A percentile compares a stretch with the other conserved stretches of the same genome.
These are phyloP conservation scores for Phytophthora crassamura DNA, from an alignment of 352 stramenopile species.

Conservation along the genomic window DNA sequence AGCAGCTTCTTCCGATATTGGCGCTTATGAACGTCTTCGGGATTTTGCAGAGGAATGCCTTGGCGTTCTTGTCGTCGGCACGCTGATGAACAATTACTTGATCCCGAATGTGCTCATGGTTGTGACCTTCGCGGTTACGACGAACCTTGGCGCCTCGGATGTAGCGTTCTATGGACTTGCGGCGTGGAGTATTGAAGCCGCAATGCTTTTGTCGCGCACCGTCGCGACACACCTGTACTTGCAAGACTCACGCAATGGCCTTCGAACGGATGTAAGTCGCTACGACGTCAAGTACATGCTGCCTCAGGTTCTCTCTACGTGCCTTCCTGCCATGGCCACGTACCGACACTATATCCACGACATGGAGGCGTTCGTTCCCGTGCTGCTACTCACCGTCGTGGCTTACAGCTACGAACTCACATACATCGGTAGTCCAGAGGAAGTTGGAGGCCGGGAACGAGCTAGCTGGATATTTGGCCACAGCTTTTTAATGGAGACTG, in stretches of 20 bases:
- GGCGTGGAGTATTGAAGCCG: conserved; percentile 43
- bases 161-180: conserved; percentile 47
- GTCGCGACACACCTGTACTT: conserved; percentile 57
- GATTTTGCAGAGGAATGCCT: conserved; percentile 57
- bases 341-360: conserved; percentile 53
- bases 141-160: conserved; percentile 30
- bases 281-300: conserved; percentile 57
- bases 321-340: conserved; percentile 43
- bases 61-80: conserved; percentile 44
- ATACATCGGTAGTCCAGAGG: conserved; percentile 58
- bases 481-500: conserved; percentile 55
- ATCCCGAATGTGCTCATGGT: conserved; percentile 60
- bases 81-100: conserved; percentile 66
- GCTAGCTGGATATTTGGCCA: conserved; percentile 36
- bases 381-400: conserved; percentile 45
- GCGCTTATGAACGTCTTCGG: conserved; percentile 33
- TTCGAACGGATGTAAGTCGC: conserved; percentile 44
- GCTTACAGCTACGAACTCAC: conserved; percentile 66
- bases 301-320: conserved; percentile 34
- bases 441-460: conserved; percentile 55
- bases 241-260: conserved; percentile 55
- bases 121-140: conserved; percentile 49
- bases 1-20: neutral
- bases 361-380: conserved; percentile 42
- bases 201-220: conserved; percentile 57